Evolutionary conservation across 1,139 yeast species (phyloP).

Genomic region (Pichia sp.): DNA sequence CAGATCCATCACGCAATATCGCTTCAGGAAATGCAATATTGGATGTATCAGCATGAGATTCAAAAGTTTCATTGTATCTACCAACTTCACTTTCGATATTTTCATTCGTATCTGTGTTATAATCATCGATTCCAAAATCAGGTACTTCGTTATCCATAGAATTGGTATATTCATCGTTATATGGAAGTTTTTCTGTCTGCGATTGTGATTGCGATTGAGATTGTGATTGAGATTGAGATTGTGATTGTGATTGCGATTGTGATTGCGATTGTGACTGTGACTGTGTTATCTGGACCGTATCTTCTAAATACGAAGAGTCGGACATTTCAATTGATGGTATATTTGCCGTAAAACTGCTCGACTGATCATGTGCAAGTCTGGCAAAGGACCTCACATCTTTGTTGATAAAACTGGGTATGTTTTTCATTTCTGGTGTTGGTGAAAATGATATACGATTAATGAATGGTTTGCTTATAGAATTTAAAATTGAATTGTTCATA

Average conservation of each 20-base stretch:
- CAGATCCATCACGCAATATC: slow-evolving; percentile 30
- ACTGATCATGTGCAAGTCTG: neutral
- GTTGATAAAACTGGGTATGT: slow-evolving; percentile 14
- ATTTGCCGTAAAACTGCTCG: slow-evolving; percentile 11
- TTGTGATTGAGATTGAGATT: too few relatives aligned
- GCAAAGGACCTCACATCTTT: slow-evolving; percentile 17
- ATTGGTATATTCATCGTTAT: too few relatives aligned
- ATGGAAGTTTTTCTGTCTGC: slow-evolving; percentile 1
- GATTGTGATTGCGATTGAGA: slow-evolving; percentile 7
- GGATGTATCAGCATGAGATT: slow-evolving; percentile 26
- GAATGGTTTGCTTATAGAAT: neutral
- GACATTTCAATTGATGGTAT: slow-evolving; percentile 3
- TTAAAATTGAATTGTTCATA: neutral
- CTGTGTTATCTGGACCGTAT: slow-evolving; percentile 14
- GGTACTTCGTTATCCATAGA: too few relatives aligned
- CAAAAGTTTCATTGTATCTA: slow-evolving; percentile 24
- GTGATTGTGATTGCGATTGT: slow-evolving; percentile 9
- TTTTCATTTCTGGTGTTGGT: neutral
- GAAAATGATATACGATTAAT: neutral
- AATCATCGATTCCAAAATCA: slow-evolving; percentile 1
- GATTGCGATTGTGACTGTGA: slow-evolving; percentile 15
- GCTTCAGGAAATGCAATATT: slow-evolving; percentile 34
- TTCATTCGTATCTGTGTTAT: too few relatives aligned
- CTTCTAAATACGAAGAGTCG: slow-evolving; percentile 6
- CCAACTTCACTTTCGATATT: slow-evolving; percentile 2